Evolutionary conservation across 1,284 basidiomycete genomes (phyloP).

Genomic region (Cystobasidium slooffiae): DNA sequence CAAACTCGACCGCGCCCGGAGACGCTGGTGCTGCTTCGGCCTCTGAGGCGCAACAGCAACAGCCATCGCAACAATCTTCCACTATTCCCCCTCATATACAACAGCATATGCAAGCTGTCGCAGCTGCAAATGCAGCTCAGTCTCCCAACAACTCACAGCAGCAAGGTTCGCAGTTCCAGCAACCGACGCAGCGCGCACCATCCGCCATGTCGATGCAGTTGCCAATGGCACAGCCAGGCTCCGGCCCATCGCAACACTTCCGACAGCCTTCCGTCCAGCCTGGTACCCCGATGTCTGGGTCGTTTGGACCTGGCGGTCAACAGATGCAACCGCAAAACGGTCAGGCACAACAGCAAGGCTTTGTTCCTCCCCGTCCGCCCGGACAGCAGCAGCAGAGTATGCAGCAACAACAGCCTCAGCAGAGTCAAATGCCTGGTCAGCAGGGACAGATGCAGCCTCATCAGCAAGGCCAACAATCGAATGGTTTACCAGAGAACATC

Average conservation of each 20-base stretch:
- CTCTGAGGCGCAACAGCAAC: background rate
- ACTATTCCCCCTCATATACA: slow-evolving; percentile 40
- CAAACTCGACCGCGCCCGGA: background rate
- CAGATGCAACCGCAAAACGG: slow-evolving; percentile 19
- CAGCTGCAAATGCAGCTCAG: slow-evolving; percentile 8
- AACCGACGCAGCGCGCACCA: slow-evolving; percentile 23
- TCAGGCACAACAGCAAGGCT: background rate
- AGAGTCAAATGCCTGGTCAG: background rate
- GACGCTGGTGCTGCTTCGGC: background rate
- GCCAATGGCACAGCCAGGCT: slow-evolving; percentile 2
- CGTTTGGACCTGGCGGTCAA: background rate
- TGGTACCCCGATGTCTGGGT: background rate
- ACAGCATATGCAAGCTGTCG: slow-evolving; percentile 33
- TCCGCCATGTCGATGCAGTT: slow-evolving; percentile 24
- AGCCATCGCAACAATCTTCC: slow-evolving; percentile 5
- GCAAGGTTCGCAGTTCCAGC: slow-evolving; percentile 5
- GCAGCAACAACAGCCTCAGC: slow-evolving; percentile 15
- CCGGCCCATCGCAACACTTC: slow-evolving; percentile 19
- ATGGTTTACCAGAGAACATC: slow-evolving; percentile 16
- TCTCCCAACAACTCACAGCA: background rate
- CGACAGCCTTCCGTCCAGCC: slow-evolving; percentile 29
- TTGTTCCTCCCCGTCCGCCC: background rate
- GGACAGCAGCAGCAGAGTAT: background rate
- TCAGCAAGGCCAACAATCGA: slow-evolving; percentile 5
- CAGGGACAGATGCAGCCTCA: background rate